Conservation (phyloP, 2,329 filamentous ascomycete genomes). For the Clonostachys byssicola region DNA sequence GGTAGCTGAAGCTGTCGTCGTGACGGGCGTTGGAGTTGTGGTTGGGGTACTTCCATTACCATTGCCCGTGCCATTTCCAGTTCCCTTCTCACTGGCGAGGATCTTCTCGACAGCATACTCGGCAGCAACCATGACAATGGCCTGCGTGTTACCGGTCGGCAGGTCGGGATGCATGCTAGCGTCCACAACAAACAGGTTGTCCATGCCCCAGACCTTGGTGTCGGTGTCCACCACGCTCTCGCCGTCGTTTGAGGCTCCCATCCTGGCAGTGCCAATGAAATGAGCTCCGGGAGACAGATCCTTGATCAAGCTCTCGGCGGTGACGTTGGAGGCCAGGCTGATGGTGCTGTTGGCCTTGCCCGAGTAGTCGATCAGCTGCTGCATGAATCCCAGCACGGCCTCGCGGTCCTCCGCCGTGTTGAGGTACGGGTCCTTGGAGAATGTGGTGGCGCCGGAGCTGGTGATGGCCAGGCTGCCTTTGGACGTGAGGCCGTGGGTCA, state of each 20-base stretch:
- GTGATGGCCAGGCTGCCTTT: slow-evolving; percentile 36
- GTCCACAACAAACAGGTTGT: slow-evolving; percentile 21
- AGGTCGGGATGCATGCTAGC: slow-evolving; percentile 22
- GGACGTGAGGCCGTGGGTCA: slow-evolving; percentile 44
- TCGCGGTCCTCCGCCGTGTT: slow-evolving; percentile 22
- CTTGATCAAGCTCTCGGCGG: slow-evolving; percentile 13
- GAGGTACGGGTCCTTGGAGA: slow-evolving; percentile 27
- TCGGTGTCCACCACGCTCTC: slow-evolving; percentile 21
- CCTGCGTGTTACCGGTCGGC: slow-evolving; percentile 17
- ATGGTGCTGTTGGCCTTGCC: slow-evolving; percentile 12
- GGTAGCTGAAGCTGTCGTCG: too few species aligned
- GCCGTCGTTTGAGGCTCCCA: slow-evolving; percentile 21
- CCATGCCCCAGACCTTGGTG: slow-evolving; percentile 21
- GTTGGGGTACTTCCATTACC: too few species aligned
- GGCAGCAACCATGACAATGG: slow-evolving; percentile 17
- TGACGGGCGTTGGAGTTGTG: too few species aligned
- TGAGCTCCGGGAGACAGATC: slow-evolving; percentile 17
- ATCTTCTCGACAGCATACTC: slow-evolving; percentile 14
- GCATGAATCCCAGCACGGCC: slow-evolving; percentile 17
- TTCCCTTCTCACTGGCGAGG: background rate
- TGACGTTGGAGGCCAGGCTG: slow-evolving; percentile 10
- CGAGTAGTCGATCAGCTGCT: slow-evolving; percentile 15
- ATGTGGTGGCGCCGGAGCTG: slow-evolving; percentile 31
- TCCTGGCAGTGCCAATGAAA: slow-evolving; percentile 20
- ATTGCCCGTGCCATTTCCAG: too few species aligned